Conservation (phyloP, 163 green algal species). For the Volvox carteri region DNA sequence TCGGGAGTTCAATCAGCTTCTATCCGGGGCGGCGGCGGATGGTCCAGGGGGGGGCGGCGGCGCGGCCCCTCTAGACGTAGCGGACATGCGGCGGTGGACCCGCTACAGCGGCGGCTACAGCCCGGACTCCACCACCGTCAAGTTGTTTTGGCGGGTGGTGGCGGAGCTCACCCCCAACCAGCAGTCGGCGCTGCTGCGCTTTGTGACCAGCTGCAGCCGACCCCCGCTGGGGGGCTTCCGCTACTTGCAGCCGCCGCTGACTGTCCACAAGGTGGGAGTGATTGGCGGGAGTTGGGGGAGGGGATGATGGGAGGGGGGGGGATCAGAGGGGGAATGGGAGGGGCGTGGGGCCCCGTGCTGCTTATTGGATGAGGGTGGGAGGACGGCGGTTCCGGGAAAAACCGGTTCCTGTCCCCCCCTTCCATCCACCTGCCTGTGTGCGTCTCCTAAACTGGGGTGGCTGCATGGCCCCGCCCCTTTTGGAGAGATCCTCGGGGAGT, state of each 20-base stretch:
- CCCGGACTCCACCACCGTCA: conserved; percentile 72
- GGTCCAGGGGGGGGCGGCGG: conserved; percentile 54
- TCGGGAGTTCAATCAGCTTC: conserved; percentile 89
- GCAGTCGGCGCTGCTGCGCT: conserved; percentile 84
- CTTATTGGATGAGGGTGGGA: no score
- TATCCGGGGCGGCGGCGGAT: conserved; percentile 73
- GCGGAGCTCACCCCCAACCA: conserved; percentile 70
- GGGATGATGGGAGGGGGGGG: not conserved
- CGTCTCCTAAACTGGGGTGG: no score
- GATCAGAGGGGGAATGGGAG: not conserved
- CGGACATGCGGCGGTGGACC: conserved; percentile 73
- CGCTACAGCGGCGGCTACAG: conserved; percentile 63
- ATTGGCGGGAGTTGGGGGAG: not conserved
- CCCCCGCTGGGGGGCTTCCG: conserved; percentile 91
- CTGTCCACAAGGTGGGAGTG: conserved; percentile 86
- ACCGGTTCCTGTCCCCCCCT: no score
- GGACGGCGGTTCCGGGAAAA: no score
- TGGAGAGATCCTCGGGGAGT: no score
- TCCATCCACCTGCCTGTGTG: no score
- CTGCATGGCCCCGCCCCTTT: no score
- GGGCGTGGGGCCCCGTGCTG: no score
- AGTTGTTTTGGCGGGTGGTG: conserved; percentile 90
- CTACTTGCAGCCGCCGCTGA: conserved; percentile 89
- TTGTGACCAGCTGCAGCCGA: conserved; percentile 87
- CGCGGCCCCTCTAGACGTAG: conserved; percentile 73